phyloP scores from a whole-genome alignment of 768 basidiomycete genomes.

The Tulasnella sp. region DNA sequence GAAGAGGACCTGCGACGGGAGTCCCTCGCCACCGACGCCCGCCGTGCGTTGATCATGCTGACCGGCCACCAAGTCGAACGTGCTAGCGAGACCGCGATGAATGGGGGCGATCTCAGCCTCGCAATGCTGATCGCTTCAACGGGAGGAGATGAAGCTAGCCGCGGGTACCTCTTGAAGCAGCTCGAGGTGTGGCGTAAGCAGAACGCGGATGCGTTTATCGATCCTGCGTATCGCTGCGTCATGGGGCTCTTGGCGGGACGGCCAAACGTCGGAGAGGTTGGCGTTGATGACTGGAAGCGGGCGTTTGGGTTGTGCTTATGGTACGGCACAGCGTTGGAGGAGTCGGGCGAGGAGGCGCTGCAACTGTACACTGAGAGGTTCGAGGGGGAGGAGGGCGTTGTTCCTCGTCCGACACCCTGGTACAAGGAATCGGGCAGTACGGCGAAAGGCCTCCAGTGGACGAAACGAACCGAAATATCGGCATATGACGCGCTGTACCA shows the following conservation, averaged over 20 bases:
- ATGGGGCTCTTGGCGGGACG: slow-evolving; percentile 79
- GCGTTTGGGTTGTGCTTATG: slow-evolving; percentile 83
- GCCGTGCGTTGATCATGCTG: slow-evolving; percentile 59
- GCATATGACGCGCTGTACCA: slow-evolving; percentile 60
- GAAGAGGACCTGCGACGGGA: slow-evolving; percentile 55
- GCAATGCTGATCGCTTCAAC: slow-evolving; percentile 83
- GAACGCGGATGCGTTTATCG: slow-evolving; percentile 54
- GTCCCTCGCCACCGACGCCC: slow-evolving; percentile 34
- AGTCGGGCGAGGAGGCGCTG: slow-evolving; percentile 58
- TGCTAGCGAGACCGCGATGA: slow-evolving; percentile 61
- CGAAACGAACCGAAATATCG: not conserved
- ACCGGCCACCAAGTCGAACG: slow-evolving; percentile 81
- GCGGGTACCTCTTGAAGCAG: slow-evolving; percentile 60
- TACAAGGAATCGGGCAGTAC: not conserved
- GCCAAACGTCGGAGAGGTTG: slow-evolving; percentile 38
- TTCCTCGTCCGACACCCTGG: slow-evolving; percentile 38
- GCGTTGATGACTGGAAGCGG: slow-evolving; percentile 77
- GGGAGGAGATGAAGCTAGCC: slow-evolving; percentile 62
- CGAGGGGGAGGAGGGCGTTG: slow-evolving; percentile 24
- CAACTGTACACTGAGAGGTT: slow-evolving; percentile 35
- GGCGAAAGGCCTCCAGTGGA: not conserved
- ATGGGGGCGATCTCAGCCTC: slow-evolving; percentile 67
- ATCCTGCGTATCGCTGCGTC: slow-evolving; percentile 55
- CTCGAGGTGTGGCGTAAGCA: slow-evolving; percentile 74
- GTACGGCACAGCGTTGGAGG: slow-evolving; percentile 53